These are phyloP conservation scores for Haematococcus lacustris DNA, from an alignment of 139 green algal species.

Conservation along the genomic window DNA sequence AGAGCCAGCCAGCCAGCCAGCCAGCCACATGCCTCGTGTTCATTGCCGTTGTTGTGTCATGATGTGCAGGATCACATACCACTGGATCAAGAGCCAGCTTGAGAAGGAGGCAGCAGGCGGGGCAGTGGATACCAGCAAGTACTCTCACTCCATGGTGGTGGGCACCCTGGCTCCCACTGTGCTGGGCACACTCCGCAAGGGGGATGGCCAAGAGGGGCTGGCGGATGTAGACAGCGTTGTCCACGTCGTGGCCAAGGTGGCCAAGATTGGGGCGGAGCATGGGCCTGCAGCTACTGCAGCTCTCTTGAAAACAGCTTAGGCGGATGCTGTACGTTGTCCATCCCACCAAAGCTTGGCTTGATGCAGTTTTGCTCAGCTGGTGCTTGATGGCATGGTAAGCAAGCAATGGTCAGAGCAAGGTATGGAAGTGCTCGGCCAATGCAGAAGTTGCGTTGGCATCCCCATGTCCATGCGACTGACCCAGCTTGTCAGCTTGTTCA, in stretches of 20 bases:
- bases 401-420: not conserved
- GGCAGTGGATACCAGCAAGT: conserved; percentile 53
- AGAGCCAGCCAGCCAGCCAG: too few relatives aligned
- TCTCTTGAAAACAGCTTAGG: not conserved
- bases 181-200: conserved; percentile 79
- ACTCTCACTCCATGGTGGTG: conserved; percentile 74
- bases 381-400: not conserved
- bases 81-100: conserved; percentile 80
- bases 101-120: conserved; percentile 36
- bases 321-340: too few relatives aligned
- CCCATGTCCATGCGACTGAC: not conserved
- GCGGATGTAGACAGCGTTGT: not conserved
- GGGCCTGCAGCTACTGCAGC: not conserved
- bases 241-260: not conserved
- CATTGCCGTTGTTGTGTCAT: too few relatives aligned
- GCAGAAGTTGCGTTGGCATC: not conserved
- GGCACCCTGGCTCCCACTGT: conserved; percentile 76
- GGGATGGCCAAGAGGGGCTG: conserved; percentile 64
- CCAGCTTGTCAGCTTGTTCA: too few relatives aligned
- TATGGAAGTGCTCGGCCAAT: not conserved
- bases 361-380: not conserved
- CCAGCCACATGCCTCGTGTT: too few relatives aligned
- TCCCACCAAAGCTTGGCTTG: too few relatives aligned
- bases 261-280: not conserved
- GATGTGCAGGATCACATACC: conserved; percentile 64